A percentile compares a stretch with the other conserved stretches of the same genome.
phyloP scores from a whole-genome alignment of 1,284 basidiomycete genomes.

The Inonotus hispidus region DNA sequence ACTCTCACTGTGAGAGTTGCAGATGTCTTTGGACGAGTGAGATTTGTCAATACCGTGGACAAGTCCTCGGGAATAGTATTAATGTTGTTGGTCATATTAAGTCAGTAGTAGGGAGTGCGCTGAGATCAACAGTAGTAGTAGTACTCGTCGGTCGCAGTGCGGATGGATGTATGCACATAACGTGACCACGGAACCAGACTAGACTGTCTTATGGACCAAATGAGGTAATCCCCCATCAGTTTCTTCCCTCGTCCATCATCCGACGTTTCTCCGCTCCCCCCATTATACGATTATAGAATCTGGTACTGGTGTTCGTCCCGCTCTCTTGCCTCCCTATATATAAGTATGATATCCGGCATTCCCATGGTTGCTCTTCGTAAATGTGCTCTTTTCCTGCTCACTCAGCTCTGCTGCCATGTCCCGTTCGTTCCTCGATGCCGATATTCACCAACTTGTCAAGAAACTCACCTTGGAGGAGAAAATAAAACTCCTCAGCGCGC shows the following conservation, averaged over 20 bases:
- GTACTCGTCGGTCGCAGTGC: no score
- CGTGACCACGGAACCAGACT: neutral
- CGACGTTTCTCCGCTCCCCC: neutral
- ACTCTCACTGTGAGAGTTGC: conserved; percentile 87
- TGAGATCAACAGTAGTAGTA: neutral
- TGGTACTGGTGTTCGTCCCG: neutral
- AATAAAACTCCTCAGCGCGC: conserved; percentile 54
- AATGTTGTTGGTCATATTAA: neutral
- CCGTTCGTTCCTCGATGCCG: conserved; percentile 43
- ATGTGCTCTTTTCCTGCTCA: neutral
- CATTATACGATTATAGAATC: neutral
- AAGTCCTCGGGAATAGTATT: conserved; percentile 26
- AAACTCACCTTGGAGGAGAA: conserved; percentile 58
- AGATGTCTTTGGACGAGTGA: conserved; percentile 59
- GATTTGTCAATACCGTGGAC: conserved; percentile 59
- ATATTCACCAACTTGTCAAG: conserved; percentile 46
- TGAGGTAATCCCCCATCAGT: neutral
- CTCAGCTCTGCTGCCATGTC: conserved; percentile 19
- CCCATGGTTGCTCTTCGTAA: neutral
- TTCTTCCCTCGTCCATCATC: no score
- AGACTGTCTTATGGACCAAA: neutral
- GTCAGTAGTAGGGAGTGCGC: neutral
- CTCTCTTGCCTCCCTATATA: neutral
- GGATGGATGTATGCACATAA: neutral
- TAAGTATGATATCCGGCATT: neutral